These are phyloP conservation scores for Diplodia corticola DNA, from an alignment of 2,329 filamentous ascomycete genomes.

Conservation along the genomic window DNA sequence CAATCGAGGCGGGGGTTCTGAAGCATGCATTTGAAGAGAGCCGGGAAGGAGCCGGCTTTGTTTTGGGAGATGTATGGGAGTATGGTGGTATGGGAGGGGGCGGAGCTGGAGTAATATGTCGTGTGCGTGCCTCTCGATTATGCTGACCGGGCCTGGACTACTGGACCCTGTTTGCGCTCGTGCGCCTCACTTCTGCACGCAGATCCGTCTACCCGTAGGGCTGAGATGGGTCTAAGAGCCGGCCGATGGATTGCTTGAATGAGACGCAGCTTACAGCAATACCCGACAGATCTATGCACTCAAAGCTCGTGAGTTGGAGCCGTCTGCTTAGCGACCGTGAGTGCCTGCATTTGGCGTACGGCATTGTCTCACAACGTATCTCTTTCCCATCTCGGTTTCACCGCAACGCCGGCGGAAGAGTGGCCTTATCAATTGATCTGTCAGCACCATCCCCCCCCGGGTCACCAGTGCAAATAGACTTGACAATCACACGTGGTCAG, in stretches of 20 bases:
- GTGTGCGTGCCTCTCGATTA: neutral
- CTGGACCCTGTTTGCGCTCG: constrained; percentile 17
- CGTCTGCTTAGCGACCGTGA: neutral
- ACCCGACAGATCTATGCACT: neutral
- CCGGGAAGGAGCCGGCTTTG: neutral
- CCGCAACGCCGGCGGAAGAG: neutral
- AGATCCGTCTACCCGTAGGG: constrained; percentile 16
- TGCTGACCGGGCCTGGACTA: constrained; percentile 5
- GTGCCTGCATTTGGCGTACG: neutral
- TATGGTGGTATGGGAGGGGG: constrained; percentile 2
- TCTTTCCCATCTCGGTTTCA: neutral
- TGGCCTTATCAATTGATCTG: neutral
- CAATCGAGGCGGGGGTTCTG: constrained; percentile 4
- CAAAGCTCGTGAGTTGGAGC: neutral
- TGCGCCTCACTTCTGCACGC: constrained; percentile 18
- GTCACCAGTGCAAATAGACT: neutral
- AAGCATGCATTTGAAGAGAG: neutral
- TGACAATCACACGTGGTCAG: neutral
- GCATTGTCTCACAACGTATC: neutral
- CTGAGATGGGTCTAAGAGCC: constrained; percentile 13
- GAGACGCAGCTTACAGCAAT: neutral
- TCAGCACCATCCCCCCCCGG: neutral
- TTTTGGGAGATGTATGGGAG: neutral
- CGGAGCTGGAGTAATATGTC: constrained; percentile 1
- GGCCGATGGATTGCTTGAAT: neutral